Base-by-base conservation (phyloP, 2,329 filamentous ascomycete genomes). In the Byssoonygena ceratinophila region DNA sequence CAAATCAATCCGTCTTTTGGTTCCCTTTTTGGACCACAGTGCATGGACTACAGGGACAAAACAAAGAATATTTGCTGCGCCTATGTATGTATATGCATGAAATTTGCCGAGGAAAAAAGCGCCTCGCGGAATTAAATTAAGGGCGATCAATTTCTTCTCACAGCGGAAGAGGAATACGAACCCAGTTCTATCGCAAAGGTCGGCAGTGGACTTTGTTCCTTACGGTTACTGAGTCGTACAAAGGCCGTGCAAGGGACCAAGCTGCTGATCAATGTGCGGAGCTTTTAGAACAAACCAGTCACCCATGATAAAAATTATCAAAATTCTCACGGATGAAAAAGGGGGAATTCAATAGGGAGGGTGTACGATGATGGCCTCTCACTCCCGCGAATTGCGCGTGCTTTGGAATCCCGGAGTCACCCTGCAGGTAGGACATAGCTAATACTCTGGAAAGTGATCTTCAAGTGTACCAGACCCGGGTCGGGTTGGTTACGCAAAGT, bases 351-450 rank as follows among this genome's bases (percentile, higher is more conserved):
- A 34, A 23, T 18, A 11, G 11, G 43, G 5, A 4, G 4, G 12
- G 31, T 34, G 2, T 9, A 18, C 14, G 5, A 23, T 29, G 27
- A 27, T 45, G 16, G 22, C 46, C 22, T 18, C n/a, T 25, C 14
- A 4, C 34, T 47, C 46, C 27, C 34, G 34, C 46, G 23, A 49
- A 29, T 40, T 40, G 12, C 46, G 46, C 46, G 40, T 49, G 46
- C 16, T 34, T 11, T 36, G 16, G 4, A 25, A 3, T 9, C 23
- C 25, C 12, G 14, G 25, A 31, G 18, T 18, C 25, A 16, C 34
- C 22, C n/a, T 39, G 9, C 18, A 16, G 4, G 8, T 25, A 2
- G 46, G 22, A 40, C 23, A 29, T 39, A 14, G 16, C 16, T 22
- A 40, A 47, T 36, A 40, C 23, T 32, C 16, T 29, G 20, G 2